phyloP scores from a whole-genome alignment of 176 grass and related monocot genomes.

The Juncus effusus region DNA sequence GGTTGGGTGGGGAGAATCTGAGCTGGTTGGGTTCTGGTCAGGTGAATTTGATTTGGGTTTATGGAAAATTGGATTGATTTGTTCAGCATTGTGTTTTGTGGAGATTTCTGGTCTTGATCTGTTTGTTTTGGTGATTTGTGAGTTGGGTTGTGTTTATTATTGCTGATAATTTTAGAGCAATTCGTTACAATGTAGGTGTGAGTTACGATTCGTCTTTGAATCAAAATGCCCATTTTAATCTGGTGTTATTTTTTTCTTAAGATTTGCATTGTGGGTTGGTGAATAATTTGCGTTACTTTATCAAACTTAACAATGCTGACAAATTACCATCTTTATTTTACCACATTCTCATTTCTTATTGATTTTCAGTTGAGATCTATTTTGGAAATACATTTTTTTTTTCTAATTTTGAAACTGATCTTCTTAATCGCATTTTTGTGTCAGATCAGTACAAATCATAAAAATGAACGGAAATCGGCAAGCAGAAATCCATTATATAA shows the following conservation, averaged over 20 bases:
- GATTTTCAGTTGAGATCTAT: neutral
- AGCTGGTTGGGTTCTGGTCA: too few species aligned
- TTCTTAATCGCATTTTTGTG: neutral
- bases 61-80: neutral
- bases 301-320: neutral
- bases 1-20: neutral
- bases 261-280: neutral
- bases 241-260: neutral
- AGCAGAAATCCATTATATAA: slow-evolving; percentile 96
- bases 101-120: neutral
- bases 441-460: slow-evolving; percentile 18
- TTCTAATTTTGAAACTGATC: neutral
- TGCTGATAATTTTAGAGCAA: slow-evolving; percentile 16
- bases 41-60: too few species aligned
- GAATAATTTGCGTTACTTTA: neutral
- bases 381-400: neutral
- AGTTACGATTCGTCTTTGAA: neutral
- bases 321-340: neutral
- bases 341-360: neutral
- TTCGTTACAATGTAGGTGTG: slow-evolving; percentile 9
- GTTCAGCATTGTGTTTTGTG: slow-evolving; percentile 15
- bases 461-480: slow-evolving; percentile 59
- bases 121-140: neutral
- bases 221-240: too few species aligned
- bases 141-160: neutral